Conservation (phyloP, 768 basidiomycete species). For the Mycena pura region DNA sequence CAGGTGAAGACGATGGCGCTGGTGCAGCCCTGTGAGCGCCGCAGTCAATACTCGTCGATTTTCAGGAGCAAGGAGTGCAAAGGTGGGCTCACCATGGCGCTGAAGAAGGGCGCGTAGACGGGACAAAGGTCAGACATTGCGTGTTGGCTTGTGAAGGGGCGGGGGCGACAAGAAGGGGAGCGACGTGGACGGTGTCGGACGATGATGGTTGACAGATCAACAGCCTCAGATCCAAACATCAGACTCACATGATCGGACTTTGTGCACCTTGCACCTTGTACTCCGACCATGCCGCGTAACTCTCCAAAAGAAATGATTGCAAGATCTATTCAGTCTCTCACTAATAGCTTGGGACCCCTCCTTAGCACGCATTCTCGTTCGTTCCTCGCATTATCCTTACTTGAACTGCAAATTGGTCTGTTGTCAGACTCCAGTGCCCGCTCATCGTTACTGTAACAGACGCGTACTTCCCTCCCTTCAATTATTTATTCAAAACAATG, state of each 20-base stretch:
- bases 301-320: too few relatives aligned
- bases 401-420: too few relatives aligned
- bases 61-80: not conserved
- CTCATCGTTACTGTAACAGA: too few relatives aligned
- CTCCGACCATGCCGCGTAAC: too few relatives aligned
- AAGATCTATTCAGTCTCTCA: too few relatives aligned
- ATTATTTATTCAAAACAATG: too few relatives aligned
- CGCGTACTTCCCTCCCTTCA: too few relatives aligned
- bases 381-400: too few relatives aligned
- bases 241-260: not conserved
- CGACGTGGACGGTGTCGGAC: not conserved
- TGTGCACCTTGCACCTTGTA: too few relatives aligned
- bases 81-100: conserved; percentile 78
- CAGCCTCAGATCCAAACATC: not conserved
- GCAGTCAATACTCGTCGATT: not conserved
- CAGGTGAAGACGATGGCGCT: conserved; percentile 98
- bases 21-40: conserved; percentile 83
- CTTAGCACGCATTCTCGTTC: too few relatives aligned
- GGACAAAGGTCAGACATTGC: conserved; percentile 73
- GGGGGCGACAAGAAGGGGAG: not conserved
- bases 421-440: too few relatives aligned
- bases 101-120: conserved; percentile 98
- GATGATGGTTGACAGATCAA: not conserved
- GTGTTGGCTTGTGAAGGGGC: not conserved
- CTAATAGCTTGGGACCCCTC: too few relatives aligned